These are phyloP conservation scores for Monascus ruber DNA, from an alignment of 2,329 filamentous ascomycete species.

Conservation along the genomic window DNA sequence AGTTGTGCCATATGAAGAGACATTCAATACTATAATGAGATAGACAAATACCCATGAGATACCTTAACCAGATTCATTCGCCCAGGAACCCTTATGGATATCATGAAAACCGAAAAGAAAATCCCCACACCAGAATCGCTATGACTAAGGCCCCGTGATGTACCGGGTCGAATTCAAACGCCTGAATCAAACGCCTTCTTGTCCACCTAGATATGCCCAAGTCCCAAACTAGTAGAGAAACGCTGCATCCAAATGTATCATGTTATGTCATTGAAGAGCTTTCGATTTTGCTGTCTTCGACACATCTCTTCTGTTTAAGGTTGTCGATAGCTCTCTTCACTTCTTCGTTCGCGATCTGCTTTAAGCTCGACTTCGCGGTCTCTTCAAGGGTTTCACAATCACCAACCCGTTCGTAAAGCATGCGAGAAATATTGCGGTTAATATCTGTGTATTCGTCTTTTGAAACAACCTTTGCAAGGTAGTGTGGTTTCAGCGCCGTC, in stretches of 20 bases:
- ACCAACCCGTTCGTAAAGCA: slow-evolving; percentile 62
- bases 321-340: slow-evolving; percentile 59
- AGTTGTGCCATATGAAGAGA: too few species aligned
- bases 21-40: too few species aligned
- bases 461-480: slow-evolving; percentile 65
- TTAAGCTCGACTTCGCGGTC: slow-evolving; percentile 57
- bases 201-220: too few species aligned
- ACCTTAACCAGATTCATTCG: too few species aligned
- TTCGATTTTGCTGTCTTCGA: background rate
- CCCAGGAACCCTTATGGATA: too few species aligned
- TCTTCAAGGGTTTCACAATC: slow-evolving; percentile 50
- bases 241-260: background rate
- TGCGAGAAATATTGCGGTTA: slow-evolving; percentile 78
- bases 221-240: background rate
- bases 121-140: too few species aligned
- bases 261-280: background rate
- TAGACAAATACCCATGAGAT: too few species aligned
- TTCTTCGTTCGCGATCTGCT: slow-evolving; percentile 65
- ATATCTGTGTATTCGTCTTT: slow-evolving; percentile 88
- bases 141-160: too few species aligned
- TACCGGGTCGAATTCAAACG: too few species aligned
- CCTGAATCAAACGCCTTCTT: too few species aligned
- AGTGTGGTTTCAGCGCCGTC: slow-evolving; percentile 68
- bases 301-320: slow-evolving; percentile 12
- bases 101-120: too few species aligned